phyloP scores from a whole-genome alignment of 176 grass and related monocot genomes.

The Carex myosuroides region DNA sequence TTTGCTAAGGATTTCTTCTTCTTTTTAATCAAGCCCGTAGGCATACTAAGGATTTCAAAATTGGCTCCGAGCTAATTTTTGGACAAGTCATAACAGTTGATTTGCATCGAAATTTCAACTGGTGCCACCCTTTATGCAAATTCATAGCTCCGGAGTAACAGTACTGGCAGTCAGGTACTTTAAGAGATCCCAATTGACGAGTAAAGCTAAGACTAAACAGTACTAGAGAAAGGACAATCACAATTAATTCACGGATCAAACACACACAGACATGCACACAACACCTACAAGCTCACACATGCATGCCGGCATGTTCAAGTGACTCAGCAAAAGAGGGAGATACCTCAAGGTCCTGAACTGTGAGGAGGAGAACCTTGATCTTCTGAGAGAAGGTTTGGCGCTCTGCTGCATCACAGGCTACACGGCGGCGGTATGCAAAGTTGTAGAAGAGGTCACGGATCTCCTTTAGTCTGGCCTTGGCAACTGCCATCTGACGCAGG shows the following conservation, averaged over 20 bases:
- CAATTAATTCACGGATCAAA: not conserved
- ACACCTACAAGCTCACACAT: not conserved
- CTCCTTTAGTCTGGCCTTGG: slow-evolving; percentile 85
- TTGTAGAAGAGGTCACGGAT: slow-evolving; percentile 68
- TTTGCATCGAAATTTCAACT: not conserved
- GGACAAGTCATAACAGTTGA: not conserved
- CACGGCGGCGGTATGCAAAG: slow-evolving; percentile 51
- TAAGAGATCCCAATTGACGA: not conserved
- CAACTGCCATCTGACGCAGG: slow-evolving; percentile 71
- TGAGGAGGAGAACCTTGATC: slow-evolving; percentile 84
- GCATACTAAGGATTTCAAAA: not conserved
- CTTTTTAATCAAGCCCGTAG: too few relatives aligned
- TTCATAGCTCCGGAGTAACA: not conserved
- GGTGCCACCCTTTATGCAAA: not conserved
- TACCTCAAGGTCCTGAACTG: slow-evolving; percentile 79
- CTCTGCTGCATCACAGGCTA: slow-evolving; percentile 42
- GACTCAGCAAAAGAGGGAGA: slow-evolving; percentile 6
- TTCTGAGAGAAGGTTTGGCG: slow-evolving; percentile 79
- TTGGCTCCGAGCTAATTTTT: not conserved
- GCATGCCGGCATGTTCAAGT: not conserved
- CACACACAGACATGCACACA: not conserved
- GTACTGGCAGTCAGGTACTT: not conserved
- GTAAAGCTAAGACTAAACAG: not conserved
- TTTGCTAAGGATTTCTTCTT: not conserved
- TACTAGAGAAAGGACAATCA: not conserved